Percentiles rank a stretch among this genome's conserved stretches.
Conservation (phyloP, 345 rosid genomes). For the Citrus hindsii region DNA sequence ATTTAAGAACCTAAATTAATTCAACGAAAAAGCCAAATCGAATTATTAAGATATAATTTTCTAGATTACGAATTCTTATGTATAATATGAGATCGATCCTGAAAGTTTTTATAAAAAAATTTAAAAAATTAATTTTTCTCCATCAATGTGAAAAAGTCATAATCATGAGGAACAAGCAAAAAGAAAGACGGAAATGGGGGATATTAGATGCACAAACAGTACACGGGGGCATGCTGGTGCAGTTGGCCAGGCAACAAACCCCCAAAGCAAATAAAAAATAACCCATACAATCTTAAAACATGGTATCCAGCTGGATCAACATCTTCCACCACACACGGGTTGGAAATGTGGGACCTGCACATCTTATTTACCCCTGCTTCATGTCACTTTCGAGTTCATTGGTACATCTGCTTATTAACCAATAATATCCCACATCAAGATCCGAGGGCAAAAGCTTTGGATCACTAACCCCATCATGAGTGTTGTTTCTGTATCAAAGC, state of each 20-base stretch:
- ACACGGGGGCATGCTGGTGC: not conserved
- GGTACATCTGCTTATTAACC: no score
- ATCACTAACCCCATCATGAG: not conserved
- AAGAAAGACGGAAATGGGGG: not conserved
- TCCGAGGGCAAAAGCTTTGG: no score
- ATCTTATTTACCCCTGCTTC: not conserved
- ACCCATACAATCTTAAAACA: not conserved
- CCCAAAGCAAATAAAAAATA: not conserved
- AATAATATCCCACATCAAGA: not conserved
- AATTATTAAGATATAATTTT: no score
- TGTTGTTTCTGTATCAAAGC: not conserved
- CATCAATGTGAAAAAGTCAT: no score
- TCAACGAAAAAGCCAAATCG: no score
- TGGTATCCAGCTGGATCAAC: slow-evolving; percentile 13
- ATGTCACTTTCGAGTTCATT: not conserved
- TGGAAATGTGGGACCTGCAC: not conserved
- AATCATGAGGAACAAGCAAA: not conserved
- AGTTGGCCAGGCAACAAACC: slow-evolving; percentile 11
- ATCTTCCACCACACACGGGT: not conserved
- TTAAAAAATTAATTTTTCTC: no score
- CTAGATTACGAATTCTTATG: fast-evolving
- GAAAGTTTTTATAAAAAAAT: no score
- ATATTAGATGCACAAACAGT: not conserved
- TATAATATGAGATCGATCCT: no score
- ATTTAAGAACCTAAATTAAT: no score